These are phyloP conservation scores for Vitis rotundifolia DNA, from an alignment of 164 flowering plant genomes.

Conservation along the genomic window DNA sequence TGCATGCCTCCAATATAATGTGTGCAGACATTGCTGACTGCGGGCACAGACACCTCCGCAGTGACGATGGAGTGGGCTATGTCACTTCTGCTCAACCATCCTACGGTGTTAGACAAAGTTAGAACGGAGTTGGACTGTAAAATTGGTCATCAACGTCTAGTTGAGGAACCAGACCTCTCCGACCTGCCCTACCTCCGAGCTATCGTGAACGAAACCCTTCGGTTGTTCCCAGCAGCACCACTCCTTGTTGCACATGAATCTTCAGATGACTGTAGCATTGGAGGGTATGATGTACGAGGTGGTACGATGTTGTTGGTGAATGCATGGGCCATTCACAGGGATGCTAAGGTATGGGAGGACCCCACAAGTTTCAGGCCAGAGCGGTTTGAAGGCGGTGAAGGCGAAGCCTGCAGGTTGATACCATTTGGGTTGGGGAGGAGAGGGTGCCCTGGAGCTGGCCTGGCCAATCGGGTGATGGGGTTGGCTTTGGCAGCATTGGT, in stretches of 20 bases:
- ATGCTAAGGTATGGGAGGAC: constrained; percentile 50
- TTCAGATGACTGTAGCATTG: constrained; percentile 31
- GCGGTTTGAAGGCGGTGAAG: constrained; percentile 30
- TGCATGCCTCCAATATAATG: too few species aligned
- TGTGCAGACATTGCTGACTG: not conserved
- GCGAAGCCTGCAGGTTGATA: too few species aligned
- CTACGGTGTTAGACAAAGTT: not conserved
- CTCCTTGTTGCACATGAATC: constrained; percentile 49
- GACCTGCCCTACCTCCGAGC: constrained; percentile 38
- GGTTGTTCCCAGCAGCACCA: constrained; percentile 45
- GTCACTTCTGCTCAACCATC: constrained; percentile 15
- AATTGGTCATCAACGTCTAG: constrained; percentile 26
- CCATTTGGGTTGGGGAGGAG: constrained; percentile 14
- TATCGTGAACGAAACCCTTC: constrained; percentile 41
- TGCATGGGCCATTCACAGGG: constrained; percentile 52
- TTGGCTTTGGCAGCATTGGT: not conserved
- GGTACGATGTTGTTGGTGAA: constrained; percentile 49
- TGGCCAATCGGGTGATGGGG: constrained; percentile 1
- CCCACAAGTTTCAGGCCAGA: constrained; percentile 51
- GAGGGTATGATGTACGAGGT: constrained; percentile 36
- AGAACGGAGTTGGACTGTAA: constrained; percentile 35
- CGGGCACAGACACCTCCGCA: constrained; percentile 5
- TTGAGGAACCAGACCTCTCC: constrained; percentile 45
- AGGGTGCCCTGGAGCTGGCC: not conserved
- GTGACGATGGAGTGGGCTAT: not conserved